Evolutionary conservation across 257 asterid genomes (phyloP).

Genomic region (Gynochthodes officinalis): DNA sequence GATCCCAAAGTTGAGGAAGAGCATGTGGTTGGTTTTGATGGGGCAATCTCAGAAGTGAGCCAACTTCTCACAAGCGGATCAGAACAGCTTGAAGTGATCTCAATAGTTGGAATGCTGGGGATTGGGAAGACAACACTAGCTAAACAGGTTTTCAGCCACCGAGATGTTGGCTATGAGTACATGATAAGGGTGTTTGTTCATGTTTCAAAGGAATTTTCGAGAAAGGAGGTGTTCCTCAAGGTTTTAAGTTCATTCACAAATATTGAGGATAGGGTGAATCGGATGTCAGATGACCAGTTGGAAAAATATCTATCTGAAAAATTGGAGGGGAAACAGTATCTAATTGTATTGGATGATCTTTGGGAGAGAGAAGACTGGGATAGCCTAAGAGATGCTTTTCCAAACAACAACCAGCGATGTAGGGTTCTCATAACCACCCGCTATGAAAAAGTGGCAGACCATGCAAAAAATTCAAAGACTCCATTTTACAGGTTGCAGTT

Average conservation of each 20-base stretch:
- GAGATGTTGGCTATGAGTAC: conserved; percentile 16
- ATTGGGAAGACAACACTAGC: conserved; percentile 41
- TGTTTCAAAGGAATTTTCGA: conserved; percentile 24
- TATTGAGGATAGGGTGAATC: neutral
- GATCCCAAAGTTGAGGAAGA: conserved; percentile 21
- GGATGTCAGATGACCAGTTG: neutral
- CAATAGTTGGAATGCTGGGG: conserved; percentile 31
- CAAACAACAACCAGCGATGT: conserved; percentile 10
- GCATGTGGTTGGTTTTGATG: conserved; percentile 30
- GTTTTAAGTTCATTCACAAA: conserved; percentile 9
- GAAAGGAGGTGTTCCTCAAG: conserved; percentile 22
- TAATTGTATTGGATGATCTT: conserved; percentile 26
- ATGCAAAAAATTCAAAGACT: neutral
- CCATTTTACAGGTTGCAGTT: conserved; percentile 15
- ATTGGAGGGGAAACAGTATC: neutral
- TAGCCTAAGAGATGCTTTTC: conserved; percentile 17
- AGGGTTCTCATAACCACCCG: conserved; percentile 27
- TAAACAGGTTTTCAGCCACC: conserved; percentile 21
- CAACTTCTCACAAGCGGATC: conserved; percentile 16
- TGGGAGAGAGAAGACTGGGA: conserved; percentile 18
- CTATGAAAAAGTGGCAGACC: conserved; percentile 7
- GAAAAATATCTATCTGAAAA: neutral
- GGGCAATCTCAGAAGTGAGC: conserved; percentile 13
- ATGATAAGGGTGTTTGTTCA: conserved; percentile 21
- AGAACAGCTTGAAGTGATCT: conserved; percentile 15